phyloP scores from a whole-genome alignment of 2,329 filamentous ascomycete species.

The Pseudogymnoascus sp. region DNA sequence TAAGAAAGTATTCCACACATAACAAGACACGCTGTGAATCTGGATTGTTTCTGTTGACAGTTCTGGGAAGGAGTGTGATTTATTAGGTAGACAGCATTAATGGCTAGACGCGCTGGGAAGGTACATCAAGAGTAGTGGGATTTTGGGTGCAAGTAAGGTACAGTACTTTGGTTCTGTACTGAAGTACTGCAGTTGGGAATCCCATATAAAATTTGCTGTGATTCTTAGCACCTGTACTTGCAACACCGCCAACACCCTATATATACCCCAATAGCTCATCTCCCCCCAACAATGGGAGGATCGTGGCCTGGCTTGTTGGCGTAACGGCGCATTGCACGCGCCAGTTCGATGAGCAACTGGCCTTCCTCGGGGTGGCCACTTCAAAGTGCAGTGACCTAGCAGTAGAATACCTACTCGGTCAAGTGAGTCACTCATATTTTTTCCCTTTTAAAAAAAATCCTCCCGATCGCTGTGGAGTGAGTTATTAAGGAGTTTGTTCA shows the following conservation, averaged over 20 bases:
- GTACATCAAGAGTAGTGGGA: neutral
- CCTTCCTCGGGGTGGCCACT: neutral
- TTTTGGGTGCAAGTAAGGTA: neutral
- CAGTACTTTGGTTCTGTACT: neutral
- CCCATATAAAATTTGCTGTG: neutral
- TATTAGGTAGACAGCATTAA: neutral
- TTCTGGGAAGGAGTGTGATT: neutral
- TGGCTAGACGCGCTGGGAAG: neutral
- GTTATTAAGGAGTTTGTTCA: neutral
- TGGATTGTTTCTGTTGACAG: neutral
- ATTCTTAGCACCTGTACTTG: neutral
- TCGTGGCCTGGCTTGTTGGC: neutral
- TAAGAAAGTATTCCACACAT: neutral
- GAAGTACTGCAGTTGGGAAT: neutral
- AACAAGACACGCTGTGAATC: neutral
- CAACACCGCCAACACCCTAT: neutral
- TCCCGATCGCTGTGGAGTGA: neutral
- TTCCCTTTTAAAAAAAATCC: neutral
- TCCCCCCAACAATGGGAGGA: neutral
- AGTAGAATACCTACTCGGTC: neutral
- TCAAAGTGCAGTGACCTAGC: neutral
- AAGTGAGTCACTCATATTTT: neutral
- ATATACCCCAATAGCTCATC: neutral
- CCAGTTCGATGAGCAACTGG: neutral
- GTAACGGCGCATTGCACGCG: neutral